A percentile compares a stretch with the other conserved stretches of the same genome.
Conservation (phyloP, 2,329 filamentous ascomycete species). For the Acephala macrosclerotiorum region DNA sequence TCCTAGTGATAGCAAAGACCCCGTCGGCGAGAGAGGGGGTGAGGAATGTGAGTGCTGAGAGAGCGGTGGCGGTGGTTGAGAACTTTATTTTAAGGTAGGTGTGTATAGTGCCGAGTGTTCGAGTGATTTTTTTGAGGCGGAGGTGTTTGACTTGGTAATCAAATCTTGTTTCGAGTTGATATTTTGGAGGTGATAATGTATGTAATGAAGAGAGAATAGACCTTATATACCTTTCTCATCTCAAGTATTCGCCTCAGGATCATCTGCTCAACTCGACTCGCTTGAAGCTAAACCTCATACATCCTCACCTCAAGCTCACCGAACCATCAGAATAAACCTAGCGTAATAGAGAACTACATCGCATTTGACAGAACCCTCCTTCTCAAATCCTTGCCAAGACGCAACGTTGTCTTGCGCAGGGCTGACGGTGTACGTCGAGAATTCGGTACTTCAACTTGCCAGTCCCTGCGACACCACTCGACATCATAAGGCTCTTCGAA, state of each 20-base stretch:
- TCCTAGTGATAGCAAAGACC: slow-evolving; percentile 25
- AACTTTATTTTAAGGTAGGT: slow-evolving; percentile 29
- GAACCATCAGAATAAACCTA: neutral
- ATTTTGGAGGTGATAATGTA: too few species aligned
- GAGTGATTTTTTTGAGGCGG: too few species aligned
- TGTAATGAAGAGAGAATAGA: too few species aligned
- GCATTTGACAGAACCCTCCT: neutral
- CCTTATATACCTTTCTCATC: slow-evolving; percentile 7
- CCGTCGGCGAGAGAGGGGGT: slow-evolving; percentile 17
- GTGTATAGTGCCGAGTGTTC: too few species aligned
- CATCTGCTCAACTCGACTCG: neutral
- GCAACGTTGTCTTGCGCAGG: neutral
- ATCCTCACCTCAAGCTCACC: neutral
- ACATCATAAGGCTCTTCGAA: neutral
- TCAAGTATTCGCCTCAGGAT: neutral
- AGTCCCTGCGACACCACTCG: neutral
- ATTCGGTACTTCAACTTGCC: neutral
- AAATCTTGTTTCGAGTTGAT: too few species aligned
- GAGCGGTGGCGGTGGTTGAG: slow-evolving; percentile 19
- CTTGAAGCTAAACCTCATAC: neutral
- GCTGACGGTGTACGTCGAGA: neutral
- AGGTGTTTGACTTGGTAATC: too few species aligned
- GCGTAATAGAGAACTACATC: neutral
- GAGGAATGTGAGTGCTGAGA: slow-evolving; percentile 13
- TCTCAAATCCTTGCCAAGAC: neutral